phyloP scores from a whole-genome alignment of 345 rosid genomes.

The Corchorus olitorius region DNA sequence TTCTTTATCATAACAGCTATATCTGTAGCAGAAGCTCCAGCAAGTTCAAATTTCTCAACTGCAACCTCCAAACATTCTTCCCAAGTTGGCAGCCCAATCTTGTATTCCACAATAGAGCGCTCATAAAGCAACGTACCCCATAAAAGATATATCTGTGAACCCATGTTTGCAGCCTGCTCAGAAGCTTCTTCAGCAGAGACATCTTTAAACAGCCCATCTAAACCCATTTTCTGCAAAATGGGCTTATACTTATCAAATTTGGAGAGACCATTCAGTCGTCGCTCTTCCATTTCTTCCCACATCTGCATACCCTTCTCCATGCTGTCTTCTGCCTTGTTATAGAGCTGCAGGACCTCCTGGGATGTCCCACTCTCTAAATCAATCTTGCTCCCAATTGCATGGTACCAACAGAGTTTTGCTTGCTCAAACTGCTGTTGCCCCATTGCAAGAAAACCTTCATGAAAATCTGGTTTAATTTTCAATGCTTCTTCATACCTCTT shows the following conservation, averaged over 20 bases:
- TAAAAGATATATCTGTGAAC: conserved; percentile 84
- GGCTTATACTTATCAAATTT: conserved; percentile 65
- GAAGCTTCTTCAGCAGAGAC: conserved; percentile 68
- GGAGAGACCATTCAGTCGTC: conserved; percentile 83
- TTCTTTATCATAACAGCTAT: conserved; percentile 98
- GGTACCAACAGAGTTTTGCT: conserved; percentile 94
- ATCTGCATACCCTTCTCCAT: conserved; percentile 97
- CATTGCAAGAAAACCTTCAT: conserved; percentile 91
- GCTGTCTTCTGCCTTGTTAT: conserved; percentile 97
- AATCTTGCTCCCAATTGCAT: conserved; percentile 70
- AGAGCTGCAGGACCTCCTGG: conserved; percentile 78
- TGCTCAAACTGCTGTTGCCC: conserved; percentile 97
- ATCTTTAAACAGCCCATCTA: conserved; percentile 66
- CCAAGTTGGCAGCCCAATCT: conserved; percentile 89
- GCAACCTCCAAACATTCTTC: conserved; percentile 99
- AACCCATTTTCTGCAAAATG: conserved; percentile 64
- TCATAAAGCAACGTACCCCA: conserved; percentile 97
- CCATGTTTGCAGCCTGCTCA: conserved; percentile 83
- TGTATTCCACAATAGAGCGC: conserved; percentile 92
- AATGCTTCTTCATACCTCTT: conserved; percentile 78
- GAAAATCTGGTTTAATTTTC: conserved; percentile 82
- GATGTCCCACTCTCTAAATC: conserved; percentile 65
- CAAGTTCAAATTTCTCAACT: conserved; percentile 95
- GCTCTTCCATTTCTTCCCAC: conserved; percentile 97
- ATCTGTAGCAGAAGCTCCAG: conserved; percentile 96